Evolutionary conservation across 192 early-diverging fungal genomes (phyloP).

Genomic region (Mortierella hygrophila): DNA sequence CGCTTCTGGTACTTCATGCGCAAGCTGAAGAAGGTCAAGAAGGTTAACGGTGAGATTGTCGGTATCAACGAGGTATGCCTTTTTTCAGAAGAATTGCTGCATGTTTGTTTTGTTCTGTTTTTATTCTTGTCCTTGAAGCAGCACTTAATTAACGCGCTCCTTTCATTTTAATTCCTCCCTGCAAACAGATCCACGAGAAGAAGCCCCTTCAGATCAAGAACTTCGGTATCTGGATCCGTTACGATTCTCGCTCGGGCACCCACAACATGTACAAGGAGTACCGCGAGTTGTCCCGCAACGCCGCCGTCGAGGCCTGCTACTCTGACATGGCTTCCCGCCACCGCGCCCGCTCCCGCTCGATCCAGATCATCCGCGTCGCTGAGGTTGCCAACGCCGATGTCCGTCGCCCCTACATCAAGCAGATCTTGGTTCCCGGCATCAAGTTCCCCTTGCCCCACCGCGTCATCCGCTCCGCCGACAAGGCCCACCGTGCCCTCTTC

Average conservation of each 20-base stretch:
- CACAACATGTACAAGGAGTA: conserved; percentile 99
- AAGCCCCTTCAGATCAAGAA: conserved; percentile 94
- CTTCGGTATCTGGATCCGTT: conserved; percentile 99
- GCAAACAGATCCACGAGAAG: conserved; percentile 91
- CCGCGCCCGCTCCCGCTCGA: conserved; percentile 95
- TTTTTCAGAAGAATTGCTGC: conserved; percentile 20
- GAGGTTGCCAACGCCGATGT: conserved; percentile 85
- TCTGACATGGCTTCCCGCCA: conserved; percentile 97
- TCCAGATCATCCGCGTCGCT: conserved; percentile 98
- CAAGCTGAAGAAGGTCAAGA: conserved; percentile 99
- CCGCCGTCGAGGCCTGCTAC: conserved; percentile 58
- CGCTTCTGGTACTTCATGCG: conserved; percentile 99
- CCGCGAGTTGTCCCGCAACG: conserved; percentile 92
- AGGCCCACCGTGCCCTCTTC: conserved; percentile 87
- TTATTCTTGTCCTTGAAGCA: conserved; percentile 61
- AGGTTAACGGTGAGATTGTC: conserved; percentile 98
- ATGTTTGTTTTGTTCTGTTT: conserved; percentile 95
- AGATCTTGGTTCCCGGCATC: conserved; percentile 90
- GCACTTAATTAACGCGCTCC: not conserved
- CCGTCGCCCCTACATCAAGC: conserved; percentile 97
- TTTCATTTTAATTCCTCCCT: not conserved
- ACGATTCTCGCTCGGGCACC: conserved; percentile 99
- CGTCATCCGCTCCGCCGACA: conserved; percentile 84
- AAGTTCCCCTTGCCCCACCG: conserved; percentile 99
- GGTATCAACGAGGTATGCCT: conserved; percentile 92